A percentile compares a stretch with the other conserved stretches of the same genome.
Conservation (phyloP, 2,329 filamentous ascomycete genomes). For the Trichoderma brevicompactum region DNA sequence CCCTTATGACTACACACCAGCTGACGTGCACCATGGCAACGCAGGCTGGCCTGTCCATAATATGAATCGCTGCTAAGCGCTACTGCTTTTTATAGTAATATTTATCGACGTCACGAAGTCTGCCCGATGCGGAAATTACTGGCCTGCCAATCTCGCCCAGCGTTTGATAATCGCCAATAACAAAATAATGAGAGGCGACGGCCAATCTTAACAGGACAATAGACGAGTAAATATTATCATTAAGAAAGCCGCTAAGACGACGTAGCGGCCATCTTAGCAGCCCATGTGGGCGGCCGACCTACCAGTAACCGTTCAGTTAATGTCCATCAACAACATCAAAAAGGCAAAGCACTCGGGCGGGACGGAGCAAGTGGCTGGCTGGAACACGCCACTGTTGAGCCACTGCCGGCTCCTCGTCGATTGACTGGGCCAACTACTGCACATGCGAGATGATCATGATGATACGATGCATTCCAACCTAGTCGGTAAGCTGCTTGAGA, state of each 20-base stretch:
- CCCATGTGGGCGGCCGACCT: background rate
- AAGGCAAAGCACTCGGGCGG: constrained; percentile 6
- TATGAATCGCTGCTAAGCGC: constrained; percentile 16
- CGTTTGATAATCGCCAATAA: constrained; percentile 19
- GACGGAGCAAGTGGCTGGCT: constrained; percentile 18
- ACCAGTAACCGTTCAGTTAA: background rate
- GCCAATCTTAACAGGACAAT: background rate
- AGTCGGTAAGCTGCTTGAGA: background rate
- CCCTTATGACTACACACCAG: constrained; percentile 2
- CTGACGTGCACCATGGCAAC: constrained; percentile 26
- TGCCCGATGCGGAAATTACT: constrained; percentile 22
- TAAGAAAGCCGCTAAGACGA: constrained; percentile 1
- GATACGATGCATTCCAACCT: constrained; percentile 26
- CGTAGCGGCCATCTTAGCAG: constrained; percentile 1
- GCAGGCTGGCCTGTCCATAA: constrained; percentile 10
- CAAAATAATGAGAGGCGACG: constrained; percentile 3
- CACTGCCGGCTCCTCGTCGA: constrained; percentile 17
- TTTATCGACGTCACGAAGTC: constrained; percentile 25
- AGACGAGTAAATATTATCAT: constrained; percentile 12
- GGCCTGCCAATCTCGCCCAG: constrained; percentile 20
- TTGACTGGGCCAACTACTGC: constrained; percentile 20
- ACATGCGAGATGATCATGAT: constrained; percentile 24
- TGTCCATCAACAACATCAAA: background rate
- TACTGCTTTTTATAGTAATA: constrained; percentile 19
- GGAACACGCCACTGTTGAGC: constrained; percentile 25